Percentiles rank a stretch among this genome's conserved stretches.
These are phyloP conservation scores for Leccinum rimulosum DNA, from an alignment of 768 basidiomycete genomes.

Conservation along the genomic window DNA sequence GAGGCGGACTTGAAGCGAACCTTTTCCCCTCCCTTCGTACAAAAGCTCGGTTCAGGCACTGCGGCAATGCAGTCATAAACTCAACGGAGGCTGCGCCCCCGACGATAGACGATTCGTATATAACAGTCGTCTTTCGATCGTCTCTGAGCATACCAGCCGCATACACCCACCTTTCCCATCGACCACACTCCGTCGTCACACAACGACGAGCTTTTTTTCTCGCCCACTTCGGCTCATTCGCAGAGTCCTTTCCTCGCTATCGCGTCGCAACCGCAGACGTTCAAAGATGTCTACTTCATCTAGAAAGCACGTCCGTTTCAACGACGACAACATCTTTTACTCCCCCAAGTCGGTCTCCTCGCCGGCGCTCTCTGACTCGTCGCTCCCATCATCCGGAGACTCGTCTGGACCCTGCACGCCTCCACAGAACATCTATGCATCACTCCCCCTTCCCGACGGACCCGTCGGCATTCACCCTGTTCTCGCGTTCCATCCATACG, in stretches of 20 bases:
- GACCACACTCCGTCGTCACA: background rate
- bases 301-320: constrained; percentile 32
- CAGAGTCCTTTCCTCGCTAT: constrained; percentile 12
- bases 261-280: constrained; percentile 2
- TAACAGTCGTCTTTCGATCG: constrained; percentile 8
- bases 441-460: constrained; percentile 24
- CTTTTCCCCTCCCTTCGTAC: background rate
- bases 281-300: constrained; percentile 17
- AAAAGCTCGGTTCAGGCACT: constrained; percentile 8
- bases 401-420: constrained; percentile 31
- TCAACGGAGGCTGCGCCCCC: constrained; percentile 26
- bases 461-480: constrained; percentile 31
- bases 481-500: constrained; percentile 28
- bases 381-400: constrained; percentile 29
- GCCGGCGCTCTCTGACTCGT: constrained; percentile 28
- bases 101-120: constrained; percentile 19
- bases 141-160: background rate
- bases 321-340: constrained; percentile 33
- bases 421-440: constrained; percentile 22
- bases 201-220: constrained; percentile 9
- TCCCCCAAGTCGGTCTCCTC: constrained; percentile 28
- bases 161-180: background rate
- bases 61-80: constrained; percentile 28
- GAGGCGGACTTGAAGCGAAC: constrained; percentile 5
- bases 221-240: constrained; percentile 7